Evolutionary conservation across 768 basidiomycete species (phyloP), one percentile per base, ranked within the genome.

Genomic region (Boletus rufocinnamomeus): DNA sequence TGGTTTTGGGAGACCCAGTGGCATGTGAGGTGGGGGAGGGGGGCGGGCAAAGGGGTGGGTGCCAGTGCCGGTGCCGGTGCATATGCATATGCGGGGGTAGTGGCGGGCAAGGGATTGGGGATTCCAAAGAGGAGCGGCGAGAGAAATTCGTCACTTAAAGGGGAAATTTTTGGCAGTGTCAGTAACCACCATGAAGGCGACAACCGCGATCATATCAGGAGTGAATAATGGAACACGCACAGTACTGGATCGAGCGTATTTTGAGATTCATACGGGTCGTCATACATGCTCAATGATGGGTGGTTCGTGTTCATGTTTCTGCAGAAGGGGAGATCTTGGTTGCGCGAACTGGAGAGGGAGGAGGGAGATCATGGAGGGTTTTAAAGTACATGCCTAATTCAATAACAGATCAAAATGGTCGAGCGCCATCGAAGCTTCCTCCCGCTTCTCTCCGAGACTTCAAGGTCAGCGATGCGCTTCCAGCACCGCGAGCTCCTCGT

Each of bases 141-240:
- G 21, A 66, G 50, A n/a, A 68, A 52, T 47, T 62, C 66, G 13
- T 66, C 66, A 0, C 66, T 66, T 58, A 13, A 17, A 7, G 21
- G 23, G 8, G 14, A 23, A 46, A 46, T 19, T 21, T 5, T 23
- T 8, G 13, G 4, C 23, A 37, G 13, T 6, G 43, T 65, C 46
- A 65, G 59, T 32, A 6, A 37, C 38, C 19, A 17, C 38, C 8
- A 19, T 38, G 6, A 38, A 38, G 17, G 17, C 19, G 9, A 40
- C 38, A 37, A 17, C 40, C 2, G 7, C 4, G 34, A 14, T 17
- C 11, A 17, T 9, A 35, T 50, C 28, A 17, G 34, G 21, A 35
- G 27, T 13, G 23, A 41, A 27, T 5, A 19, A 16, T 25, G 21
- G 21, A 47, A 52, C 8, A 62, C 63, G 6, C 48, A 66, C 66